A percentile compares a stretch with the other conserved stretches of the same genome.
Evolutionary conservation across 208 protist species (phyloP).

Genomic region (Novymonas esmeraldas): DNA sequence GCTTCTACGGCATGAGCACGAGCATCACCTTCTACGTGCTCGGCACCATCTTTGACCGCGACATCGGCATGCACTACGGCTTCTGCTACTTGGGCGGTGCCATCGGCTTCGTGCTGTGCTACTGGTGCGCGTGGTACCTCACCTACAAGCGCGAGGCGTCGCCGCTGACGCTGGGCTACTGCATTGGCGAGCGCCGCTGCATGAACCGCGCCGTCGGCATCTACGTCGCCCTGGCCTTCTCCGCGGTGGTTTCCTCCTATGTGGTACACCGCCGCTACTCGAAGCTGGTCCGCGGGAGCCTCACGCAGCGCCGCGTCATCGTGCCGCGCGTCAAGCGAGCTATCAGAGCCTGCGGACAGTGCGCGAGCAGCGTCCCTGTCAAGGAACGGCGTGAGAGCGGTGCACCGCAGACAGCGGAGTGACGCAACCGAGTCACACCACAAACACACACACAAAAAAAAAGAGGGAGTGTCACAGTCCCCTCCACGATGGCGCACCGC

Average conservation of each 20-base stretch:
- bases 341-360: not conserved
- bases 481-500: too few species aligned
- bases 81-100: constrained; percentile 50
- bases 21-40: constrained; percentile 58
- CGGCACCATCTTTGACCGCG: constrained; percentile 50
- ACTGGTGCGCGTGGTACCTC: constrained; percentile 36
- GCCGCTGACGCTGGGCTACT: constrained; percentile 26
- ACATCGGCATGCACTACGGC: constrained; percentile 68
- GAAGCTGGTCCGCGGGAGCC: constrained; percentile 40
- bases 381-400: not conserved
- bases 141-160: constrained; percentile 40
- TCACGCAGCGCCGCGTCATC: constrained; percentile 35
- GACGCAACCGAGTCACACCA: too few species aligned
- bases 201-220: constrained; percentile 49
- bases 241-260: constrained; percentile 19
- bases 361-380: not conserved
- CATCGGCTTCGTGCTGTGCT: constrained; percentile 50
- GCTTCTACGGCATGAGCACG: constrained; percentile 55
- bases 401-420: not conserved
- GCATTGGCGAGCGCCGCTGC: constrained; percentile 42
- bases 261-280: constrained; percentile 42
- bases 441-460: too few species aligned
- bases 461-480: too few species aligned
- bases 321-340: constrained; percentile 26
- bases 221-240: constrained; percentile 35